Evolutionary conservation across 306 rosid species (phyloP).

Genomic region (Fagus crenata): DNA sequence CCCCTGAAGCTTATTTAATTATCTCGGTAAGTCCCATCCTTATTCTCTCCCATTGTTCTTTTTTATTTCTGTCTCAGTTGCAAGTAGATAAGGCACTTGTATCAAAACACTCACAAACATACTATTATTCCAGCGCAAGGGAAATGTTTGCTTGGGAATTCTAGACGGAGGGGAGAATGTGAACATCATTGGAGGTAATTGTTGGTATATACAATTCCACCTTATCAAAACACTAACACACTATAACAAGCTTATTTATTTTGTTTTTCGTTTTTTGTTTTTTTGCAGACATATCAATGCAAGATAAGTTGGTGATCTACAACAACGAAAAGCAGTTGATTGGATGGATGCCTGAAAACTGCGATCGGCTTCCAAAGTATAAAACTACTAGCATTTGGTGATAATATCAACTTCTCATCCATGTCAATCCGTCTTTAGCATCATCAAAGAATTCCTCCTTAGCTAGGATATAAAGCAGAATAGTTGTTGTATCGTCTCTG

Average conservation of each 20-base stretch:
- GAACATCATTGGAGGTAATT: constrained; percentile 82
- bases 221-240: constrained; percentile 1
- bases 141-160: constrained; percentile 94
- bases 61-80: neutral
- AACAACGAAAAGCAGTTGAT: constrained; percentile 71
- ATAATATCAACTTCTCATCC: neutral
- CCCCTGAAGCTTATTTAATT: constrained; percentile 79
- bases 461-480: neutral
- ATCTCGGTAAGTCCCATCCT: constrained; percentile 54
- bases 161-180: constrained; percentile 70
- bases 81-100: constrained; percentile 5
- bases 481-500: neutral
- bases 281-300: constrained; percentile 69
- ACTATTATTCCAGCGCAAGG: constrained; percentile 50
- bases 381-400: constrained; percentile 40
- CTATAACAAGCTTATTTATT: too few species aligned
- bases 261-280: neutral
- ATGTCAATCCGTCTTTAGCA: neutral
- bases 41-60: constrained; percentile 8
- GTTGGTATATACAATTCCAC: neutral
- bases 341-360: constrained; percentile 66
- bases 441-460: neutral
- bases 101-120: neutral
- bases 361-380: constrained; percentile 55
- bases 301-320: constrained; percentile 67